Evolutionary conservation across 2,329 filamentous ascomycete genomes (phyloP).

Genomic region (Colletotrichum sidae): DNA sequence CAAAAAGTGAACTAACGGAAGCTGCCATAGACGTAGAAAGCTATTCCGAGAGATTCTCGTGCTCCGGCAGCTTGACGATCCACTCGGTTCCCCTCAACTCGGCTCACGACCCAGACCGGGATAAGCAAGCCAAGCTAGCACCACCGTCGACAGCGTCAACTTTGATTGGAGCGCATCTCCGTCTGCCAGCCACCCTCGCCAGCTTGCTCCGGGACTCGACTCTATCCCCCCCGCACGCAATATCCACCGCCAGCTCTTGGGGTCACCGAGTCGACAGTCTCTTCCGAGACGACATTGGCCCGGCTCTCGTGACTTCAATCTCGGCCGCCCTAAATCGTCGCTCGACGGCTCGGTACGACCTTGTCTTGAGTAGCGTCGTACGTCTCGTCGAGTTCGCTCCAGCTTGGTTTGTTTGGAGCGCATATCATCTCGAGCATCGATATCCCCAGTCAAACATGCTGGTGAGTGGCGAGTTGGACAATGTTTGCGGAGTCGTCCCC

Average conservation of each 20-base stretch:
- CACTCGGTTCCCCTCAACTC: not conserved
- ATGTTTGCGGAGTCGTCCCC: not conserved
- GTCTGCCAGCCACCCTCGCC: not conserved
- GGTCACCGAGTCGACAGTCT: constrained; percentile 2
- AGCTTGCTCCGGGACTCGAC: constrained; percentile 10
- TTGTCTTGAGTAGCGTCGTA: constrained; percentile 5
- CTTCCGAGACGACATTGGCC: constrained; percentile 32
- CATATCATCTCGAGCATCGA: constrained; percentile 5
- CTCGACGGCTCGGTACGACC: constrained; percentile 14
- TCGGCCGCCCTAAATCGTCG: not conserved
- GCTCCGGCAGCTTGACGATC: not conserved
- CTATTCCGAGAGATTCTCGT: not conserved
- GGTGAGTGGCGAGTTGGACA: not conserved
- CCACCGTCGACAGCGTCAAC: not conserved
- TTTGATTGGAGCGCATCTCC: constrained; percentile 31
- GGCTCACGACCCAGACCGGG: not conserved
- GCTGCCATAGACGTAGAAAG: not conserved
- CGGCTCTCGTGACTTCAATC: constrained; percentile 16
- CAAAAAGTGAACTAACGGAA: not conserved
- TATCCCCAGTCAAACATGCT: not conserved
- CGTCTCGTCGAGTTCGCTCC: not conserved
- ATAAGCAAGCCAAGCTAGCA: constrained; percentile 8
- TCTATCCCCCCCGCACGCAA: constrained; percentile 27
- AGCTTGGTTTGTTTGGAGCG: constrained; percentile 29
- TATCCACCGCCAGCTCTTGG: constrained; percentile 18